Conservation (phyloP, 1,139 yeast species). For the Taphrina populina region DNA sequence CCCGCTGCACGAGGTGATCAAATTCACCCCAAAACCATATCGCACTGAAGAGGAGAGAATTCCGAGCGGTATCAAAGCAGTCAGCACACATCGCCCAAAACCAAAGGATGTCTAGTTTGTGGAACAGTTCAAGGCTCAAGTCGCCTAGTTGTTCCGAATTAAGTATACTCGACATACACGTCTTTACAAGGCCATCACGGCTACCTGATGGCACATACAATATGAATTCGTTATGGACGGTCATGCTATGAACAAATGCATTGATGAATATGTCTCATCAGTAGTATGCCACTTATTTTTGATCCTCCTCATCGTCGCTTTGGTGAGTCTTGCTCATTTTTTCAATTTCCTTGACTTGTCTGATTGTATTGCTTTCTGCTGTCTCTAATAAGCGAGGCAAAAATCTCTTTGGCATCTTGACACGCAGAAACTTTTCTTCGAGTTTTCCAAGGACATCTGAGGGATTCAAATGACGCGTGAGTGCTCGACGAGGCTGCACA, state of each 20-base stretch:
- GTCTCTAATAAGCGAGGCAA: slow-evolving; percentile 52
- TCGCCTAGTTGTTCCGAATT: too few species aligned
- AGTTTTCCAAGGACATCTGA: slow-evolving; percentile 82
- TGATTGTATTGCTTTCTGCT: slow-evolving; percentile 10
- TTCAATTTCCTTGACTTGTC: slow-evolving; percentile 18
- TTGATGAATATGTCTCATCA: too few species aligned
- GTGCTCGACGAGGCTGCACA: slow-evolving; percentile 83
- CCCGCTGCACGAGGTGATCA: slow-evolving; percentile 81
- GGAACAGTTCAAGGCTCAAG: too few species aligned
- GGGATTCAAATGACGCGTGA: slow-evolving; percentile 91
- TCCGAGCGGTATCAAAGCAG: slow-evolving; percentile 96
- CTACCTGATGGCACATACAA: too few species aligned
- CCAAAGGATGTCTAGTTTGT: slow-evolving; percentile 8
- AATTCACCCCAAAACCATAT: slow-evolving; percentile 90
- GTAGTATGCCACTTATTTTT: too few species aligned
- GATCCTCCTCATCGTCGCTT: too few species aligned
- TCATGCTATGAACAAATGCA: too few species aligned
- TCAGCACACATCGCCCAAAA: slow-evolving; percentile 74
- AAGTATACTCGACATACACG: too few species aligned
- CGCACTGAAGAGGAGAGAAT: slow-evolving; percentile 78
- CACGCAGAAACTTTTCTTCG: slow-evolving; percentile 79
- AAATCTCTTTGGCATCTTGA: slow-evolving; percentile 83
- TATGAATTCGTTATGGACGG: too few species aligned
- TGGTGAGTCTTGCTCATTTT: slow-evolving; percentile 14
- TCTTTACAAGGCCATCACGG: too few species aligned